phyloP scores from a whole-genome alignment of 345 rosid genomes.

The Carallia brachiata region DNA sequence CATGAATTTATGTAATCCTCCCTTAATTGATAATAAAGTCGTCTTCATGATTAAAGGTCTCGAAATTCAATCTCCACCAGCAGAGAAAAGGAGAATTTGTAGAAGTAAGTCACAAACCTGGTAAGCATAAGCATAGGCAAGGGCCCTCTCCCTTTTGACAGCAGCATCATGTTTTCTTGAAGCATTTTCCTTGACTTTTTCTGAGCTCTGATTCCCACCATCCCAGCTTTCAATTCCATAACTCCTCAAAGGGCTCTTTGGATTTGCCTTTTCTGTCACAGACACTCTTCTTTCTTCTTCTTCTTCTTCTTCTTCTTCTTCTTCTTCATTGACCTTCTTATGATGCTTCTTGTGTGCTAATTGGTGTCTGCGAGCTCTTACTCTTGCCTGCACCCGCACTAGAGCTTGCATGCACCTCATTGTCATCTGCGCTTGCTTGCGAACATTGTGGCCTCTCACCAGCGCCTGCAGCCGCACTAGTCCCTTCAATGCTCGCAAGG shows the following conservation, averaged over 20 bases:
- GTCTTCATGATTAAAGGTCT: too few species aligned
- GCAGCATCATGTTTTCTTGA: conserved; percentile 55
- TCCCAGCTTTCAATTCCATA: conserved; percentile 27
- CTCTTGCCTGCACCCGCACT: conserved; percentile 88
- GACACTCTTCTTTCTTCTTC: conserved; percentile 9
- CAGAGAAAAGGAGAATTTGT: neutral
- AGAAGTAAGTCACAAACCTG: conserved; percentile 44
- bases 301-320: conserved; percentile 34
- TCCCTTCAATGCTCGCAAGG: conserved; percentile 85
- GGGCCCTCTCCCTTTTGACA: conserved; percentile 78
- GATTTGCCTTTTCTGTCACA: neutral
- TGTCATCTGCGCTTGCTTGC: conserved; percentile 94
- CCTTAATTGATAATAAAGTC: too few species aligned
- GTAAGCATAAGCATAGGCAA: conserved; percentile 85
- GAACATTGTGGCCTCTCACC: conserved; percentile 89
- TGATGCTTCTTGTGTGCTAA: conserved; percentile 49
- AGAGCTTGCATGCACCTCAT: conserved; percentile 95
- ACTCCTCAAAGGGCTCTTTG: conserved; percentile 32
- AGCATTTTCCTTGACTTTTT: conserved; percentile 37
- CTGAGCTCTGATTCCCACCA: conserved; percentile 39
- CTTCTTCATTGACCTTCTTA: conserved; percentile 34
- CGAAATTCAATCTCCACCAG: too few species aligned
- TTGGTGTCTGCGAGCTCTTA: conserved; percentile 73
- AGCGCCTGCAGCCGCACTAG: conserved; percentile 85
- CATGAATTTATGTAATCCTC: too few species aligned